A percentile compares a stretch with the other conserved stretches of the same genome.
Conservation (phyloP, 2,329 filamentous ascomycete species). For the Aureobasidium namibiae region DNA sequence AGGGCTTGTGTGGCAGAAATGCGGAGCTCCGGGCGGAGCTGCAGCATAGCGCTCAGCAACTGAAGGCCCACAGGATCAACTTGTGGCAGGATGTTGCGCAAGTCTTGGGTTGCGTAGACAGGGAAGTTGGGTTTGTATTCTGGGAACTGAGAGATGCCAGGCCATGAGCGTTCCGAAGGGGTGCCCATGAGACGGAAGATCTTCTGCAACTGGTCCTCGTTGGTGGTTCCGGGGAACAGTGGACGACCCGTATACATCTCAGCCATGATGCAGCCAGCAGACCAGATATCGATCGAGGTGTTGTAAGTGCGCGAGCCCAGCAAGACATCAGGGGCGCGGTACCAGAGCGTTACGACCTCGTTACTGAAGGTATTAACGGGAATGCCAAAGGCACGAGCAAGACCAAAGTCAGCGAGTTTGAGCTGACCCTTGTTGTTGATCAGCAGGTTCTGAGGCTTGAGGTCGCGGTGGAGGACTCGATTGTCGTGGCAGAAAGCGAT, state of each 20-base stretch:
- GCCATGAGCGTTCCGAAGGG: conserved; percentile 90
- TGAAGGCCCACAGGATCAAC: conserved; percentile 84
- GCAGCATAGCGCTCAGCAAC: conserved; percentile 81
- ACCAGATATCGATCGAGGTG: conserved; percentile 99
- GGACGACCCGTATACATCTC: conserved; percentile 98
- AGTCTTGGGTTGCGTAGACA: conserved; percentile 86
- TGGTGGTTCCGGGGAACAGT: conserved; percentile 93
- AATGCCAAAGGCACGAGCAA: conserved; percentile 90
- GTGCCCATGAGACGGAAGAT: conserved; percentile 99
- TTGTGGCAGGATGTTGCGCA: conserved; percentile 78
- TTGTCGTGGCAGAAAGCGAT: conserved; percentile 99
- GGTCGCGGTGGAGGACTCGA: conserved; percentile 85
- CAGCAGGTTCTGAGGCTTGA: conserved; percentile 93
- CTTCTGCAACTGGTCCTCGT: conserved; percentile 92
- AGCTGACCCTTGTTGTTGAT: conserved; percentile 87
- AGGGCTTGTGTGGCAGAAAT: conserved; percentile 82
- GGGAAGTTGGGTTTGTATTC: conserved; percentile 96
- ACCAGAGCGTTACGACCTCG: conserved; percentile 96
- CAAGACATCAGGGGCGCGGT: conserved; percentile 90
- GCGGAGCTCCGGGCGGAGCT: conserved; percentile 82
- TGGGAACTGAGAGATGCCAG: conserved; percentile 87
- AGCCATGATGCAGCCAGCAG: conserved; percentile 97
- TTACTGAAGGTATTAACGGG: conserved; percentile 98
- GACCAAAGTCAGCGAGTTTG: conserved; percentile 90
- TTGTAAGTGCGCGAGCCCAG: conserved; percentile 94